Evolutionary conservation across 768 basidiomycete species (phyloP), one percentile per base, ranked within the genome.

Genomic region (Boletus reticulatus): DNA sequence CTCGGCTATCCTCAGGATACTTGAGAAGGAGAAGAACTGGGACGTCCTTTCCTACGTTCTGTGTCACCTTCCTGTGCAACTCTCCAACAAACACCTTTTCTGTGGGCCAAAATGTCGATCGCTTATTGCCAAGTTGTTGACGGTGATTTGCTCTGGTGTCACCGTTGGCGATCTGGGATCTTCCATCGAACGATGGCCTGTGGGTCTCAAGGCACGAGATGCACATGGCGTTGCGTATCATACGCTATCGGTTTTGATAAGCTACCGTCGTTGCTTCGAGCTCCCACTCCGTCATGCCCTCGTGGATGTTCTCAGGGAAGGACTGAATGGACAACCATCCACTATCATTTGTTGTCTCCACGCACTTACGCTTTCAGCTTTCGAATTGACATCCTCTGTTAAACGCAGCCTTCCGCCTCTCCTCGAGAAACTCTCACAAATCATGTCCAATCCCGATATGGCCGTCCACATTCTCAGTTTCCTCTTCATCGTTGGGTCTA

Each of bases 391-490:
- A 48, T 75, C 84, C 8, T 90, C 91, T 8, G 83, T 94, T 71
- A 91, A 87, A 27, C 89, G 88, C 60, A 84, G 79, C 62, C 76
- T 98, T 36, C 81, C 92, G 8, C 77, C 81, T 36, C 92, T 97
- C 50, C 76, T 98, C 54, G 88, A 89, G 63, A 92, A 91, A 70
- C 80, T 98, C 29, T 87, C 89, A 8, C 88, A 91, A 68, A 96
- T 98, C 73, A 95, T 98, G 87, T 92, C 92, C 1, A 94, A 91
- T 51, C 85, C 93, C 3, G 86, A 86, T 56, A 89, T 98, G 82
- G 89, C 94, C 7, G 89, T 95, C n/a, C 95, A 98, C 67, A 95
- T 98, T 68, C 84, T 98, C 55, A 91, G 91, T 58, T 91, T 98
- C 69, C 81, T 98, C 22, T 81, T 84, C 42, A 87, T 97, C 57